Evolutionary conservation across 2,329 filamentous ascomycete genomes (phyloP).

Genomic region (Fusarium verrucosum): DNA sequence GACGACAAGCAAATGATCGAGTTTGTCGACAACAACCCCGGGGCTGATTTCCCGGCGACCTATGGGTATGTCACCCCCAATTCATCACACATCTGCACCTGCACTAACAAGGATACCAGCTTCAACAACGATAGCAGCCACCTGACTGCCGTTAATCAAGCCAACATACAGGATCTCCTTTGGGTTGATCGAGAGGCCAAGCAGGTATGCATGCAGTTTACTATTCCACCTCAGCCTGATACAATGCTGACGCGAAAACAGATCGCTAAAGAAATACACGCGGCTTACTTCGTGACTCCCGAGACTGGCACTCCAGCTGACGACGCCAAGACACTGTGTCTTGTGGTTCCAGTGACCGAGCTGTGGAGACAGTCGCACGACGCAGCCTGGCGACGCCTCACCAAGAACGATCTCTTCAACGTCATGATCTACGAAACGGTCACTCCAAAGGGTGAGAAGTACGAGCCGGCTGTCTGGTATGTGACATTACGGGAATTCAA

Average conservation of each 20-base stretch:
- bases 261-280: not conserved
- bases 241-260: too few species aligned
- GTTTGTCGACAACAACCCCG: not conserved
- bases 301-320: not conserved
- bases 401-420: not conserved
- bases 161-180: slow-evolving; percentile 14
- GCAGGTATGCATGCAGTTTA: not conserved
- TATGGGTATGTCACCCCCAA: not conserved
- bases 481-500: not conserved
- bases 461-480: not conserved
- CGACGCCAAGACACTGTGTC: too few species aligned
- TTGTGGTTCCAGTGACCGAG: not conserved
- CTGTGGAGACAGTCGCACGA: not conserved
- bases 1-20: not conserved
- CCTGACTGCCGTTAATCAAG: slow-evolving; percentile 5
- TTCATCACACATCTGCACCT: too few species aligned
- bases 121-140: slow-evolving; percentile 2
- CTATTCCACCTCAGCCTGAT: rapidly evolving
- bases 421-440: not conserved
- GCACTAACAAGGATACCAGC: not conserved
- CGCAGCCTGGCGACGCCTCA: not conserved
- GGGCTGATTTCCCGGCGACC: not conserved
- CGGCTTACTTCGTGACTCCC: not conserved
- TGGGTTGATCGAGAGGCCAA: slow-evolving; percentile 9
- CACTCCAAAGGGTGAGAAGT: not conserved